A percentile compares a stretch with the other conserved stretches of the same genome.
These are phyloP conservation scores for Volvox carteri DNA, from an alignment of 163 green algal species.

Conservation along the genomic window DNA sequence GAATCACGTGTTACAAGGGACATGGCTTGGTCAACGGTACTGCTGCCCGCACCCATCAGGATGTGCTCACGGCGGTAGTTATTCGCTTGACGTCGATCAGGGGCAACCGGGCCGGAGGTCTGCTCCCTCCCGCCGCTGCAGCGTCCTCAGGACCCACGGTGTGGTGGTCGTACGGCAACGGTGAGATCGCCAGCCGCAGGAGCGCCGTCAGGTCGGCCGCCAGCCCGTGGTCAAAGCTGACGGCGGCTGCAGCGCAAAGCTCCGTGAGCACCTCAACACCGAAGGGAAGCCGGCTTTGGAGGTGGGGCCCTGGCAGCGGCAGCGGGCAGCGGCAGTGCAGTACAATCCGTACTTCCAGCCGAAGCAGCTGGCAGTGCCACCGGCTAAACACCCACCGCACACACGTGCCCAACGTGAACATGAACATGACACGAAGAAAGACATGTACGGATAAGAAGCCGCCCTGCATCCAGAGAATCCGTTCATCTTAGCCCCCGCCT, in stretches of 20 bases:
- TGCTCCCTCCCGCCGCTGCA: not conserved
- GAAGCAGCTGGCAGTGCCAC: no score
- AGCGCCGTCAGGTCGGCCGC: slow-evolving; percentile 17
- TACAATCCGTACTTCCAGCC: no score
- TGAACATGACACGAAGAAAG: no score
- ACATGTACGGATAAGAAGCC: no score
- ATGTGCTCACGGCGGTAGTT: not conserved
- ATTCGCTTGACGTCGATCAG: slow-evolving; percentile 1
- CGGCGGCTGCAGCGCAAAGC: slow-evolving; percentile 3
- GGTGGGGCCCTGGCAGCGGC: not conserved
- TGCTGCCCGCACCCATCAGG: no score
- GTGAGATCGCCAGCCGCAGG: slow-evolving; percentile 5
- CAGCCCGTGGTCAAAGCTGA: slow-evolving; percentile 24
- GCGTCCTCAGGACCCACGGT: not conserved
- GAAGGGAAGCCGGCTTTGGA: slow-evolving; percentile 24
- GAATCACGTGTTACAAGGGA: no score
- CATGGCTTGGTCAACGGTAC: no score
- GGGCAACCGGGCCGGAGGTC: not conserved
- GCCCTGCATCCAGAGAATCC: no score
- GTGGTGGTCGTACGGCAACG: not conserved
- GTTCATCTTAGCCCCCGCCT: no score
- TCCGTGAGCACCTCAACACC: slow-evolving; percentile 28
- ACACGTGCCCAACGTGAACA: no score
- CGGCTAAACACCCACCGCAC: no score
- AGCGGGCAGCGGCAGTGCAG: not conserved